These are phyloP conservation scores for Pinus taeda DNA, from an alignment of 75 land plant genomes.

Conservation along the genomic window DNA sequence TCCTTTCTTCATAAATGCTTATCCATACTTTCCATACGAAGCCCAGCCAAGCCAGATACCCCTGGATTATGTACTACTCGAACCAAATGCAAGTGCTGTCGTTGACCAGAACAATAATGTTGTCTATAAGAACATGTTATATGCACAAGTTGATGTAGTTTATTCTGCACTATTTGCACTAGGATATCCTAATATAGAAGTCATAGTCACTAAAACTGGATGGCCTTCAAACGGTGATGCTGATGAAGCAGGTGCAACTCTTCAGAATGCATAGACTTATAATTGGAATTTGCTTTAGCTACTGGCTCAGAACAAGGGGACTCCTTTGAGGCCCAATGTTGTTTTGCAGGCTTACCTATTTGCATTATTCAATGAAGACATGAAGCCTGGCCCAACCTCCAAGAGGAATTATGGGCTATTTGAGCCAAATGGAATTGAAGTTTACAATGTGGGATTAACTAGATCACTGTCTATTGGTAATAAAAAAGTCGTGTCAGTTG, in stretches of 20 bases:
- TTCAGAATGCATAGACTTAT: slow-evolving; percentile 45
- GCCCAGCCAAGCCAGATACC: slow-evolving; percentile 34
- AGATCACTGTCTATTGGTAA: neutral
- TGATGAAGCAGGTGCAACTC: slow-evolving; percentile 21
- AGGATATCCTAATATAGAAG: slow-evolving; percentile 56
- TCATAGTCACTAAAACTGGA: slow-evolving; percentile 80
- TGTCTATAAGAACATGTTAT: slow-evolving; percentile 60
- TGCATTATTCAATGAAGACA: slow-evolving; percentile 75
- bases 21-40: slow-evolving; percentile 77
- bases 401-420: slow-evolving; percentile 72
- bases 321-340: slow-evolving; percentile 49
- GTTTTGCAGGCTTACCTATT: slow-evolving; percentile 53
- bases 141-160: slow-evolving; percentile 72
- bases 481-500: neutral
- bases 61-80: slow-evolving; percentile 57
- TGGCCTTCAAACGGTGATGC: slow-evolving; percentile 61
- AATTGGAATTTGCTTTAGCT: slow-evolving; percentile 39
- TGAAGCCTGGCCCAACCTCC: slow-evolving; percentile 52
- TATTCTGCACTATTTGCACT: slow-evolving; percentile 50
- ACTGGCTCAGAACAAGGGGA: slow-evolving; percentile 30
- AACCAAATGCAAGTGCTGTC: slow-evolving; percentile 38
- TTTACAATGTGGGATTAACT: slow-evolving; percentile 17
- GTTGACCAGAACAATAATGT: slow-evolving; percentile 29
- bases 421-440: slow-evolving; percentile 30
- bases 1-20: slow-evolving; percentile 67